A percentile compares a stretch with the other conserved stretches of the same genome.
Conservation (phyloP, 164 flowering plant genomes). For the Brasenia schreberi region DNA sequence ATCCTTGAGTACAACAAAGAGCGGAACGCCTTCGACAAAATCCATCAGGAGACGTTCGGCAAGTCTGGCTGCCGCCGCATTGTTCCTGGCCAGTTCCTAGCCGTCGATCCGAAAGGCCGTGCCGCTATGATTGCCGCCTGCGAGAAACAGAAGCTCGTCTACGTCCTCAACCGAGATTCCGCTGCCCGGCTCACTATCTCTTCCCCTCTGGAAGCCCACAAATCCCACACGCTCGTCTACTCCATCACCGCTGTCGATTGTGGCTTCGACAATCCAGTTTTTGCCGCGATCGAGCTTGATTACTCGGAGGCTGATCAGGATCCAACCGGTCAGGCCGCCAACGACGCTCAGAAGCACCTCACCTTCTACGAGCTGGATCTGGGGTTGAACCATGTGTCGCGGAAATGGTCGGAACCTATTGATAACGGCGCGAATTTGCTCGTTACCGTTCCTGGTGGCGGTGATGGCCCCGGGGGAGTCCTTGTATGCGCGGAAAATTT, state of each 20-base stretch:
- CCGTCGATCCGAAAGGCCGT: constrained; percentile 88
- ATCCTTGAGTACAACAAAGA: constrained; percentile 85
- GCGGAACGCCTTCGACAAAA: constrained; percentile 67
- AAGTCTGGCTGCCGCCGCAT: constrained; percentile 91
- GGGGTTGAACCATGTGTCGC: constrained; percentile 89
- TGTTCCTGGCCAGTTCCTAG: constrained; percentile 88
- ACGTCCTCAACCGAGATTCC: constrained; percentile 89
- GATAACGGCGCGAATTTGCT: constrained; percentile 97
- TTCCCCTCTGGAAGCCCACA: constrained; percentile 90
- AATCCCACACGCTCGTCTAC: constrained; percentile 71
- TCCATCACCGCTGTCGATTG: constrained; percentile 88
- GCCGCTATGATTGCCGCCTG: constrained; percentile 95
- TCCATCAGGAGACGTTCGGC: constrained; percentile 94
- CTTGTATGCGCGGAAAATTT: constrained; percentile 97
- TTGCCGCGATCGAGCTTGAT: constrained; percentile 96
- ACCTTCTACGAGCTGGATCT: constrained; percentile 95
- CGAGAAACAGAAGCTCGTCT: constrained; percentile 96
- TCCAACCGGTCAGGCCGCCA: constrained; percentile 68
- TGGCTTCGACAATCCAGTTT: constrained; percentile 92
- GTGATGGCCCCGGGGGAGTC: constrained; percentile 96
- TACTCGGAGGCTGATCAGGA: constrained; percentile 96
- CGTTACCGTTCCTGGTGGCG: constrained; percentile 96
- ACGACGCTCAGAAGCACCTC: constrained; percentile 88
- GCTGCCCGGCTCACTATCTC: constrained; percentile 89
- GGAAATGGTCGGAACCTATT: constrained; percentile 94